Conservation (phyloP, 2,329 filamentous ascomycete genomes). For the Stemphylium lycopersici region DNA sequence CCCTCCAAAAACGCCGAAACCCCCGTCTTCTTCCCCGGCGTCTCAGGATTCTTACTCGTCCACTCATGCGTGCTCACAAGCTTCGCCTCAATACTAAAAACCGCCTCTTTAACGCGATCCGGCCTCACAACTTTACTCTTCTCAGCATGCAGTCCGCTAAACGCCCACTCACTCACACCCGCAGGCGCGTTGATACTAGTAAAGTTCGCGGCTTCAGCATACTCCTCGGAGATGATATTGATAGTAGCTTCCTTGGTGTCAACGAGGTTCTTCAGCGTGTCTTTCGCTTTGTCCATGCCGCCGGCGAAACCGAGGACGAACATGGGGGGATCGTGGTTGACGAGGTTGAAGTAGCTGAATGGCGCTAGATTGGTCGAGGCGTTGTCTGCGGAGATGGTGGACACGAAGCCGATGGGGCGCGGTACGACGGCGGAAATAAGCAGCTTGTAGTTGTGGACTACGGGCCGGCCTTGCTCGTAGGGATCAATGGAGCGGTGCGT, state of each 20-base stretch:
- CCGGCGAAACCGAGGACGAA: slow-evolving; percentile 71
- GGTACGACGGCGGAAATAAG: slow-evolving; percentile 84
- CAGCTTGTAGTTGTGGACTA: slow-evolving; percentile 85
- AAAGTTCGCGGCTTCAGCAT: slow-evolving; percentile 86
- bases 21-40: slow-evolving; percentile 75
- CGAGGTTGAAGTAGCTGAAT: slow-evolving; percentile 83
- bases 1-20: slow-evolving; percentile 82
- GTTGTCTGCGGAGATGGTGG: slow-evolving; percentile 67
- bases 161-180: slow-evolving; percentile 77
- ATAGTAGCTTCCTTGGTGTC: slow-evolving; percentile 75
- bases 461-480: slow-evolving; percentile 70
- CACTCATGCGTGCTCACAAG: slow-evolving; percentile 77
- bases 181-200: slow-evolving; percentile 78
- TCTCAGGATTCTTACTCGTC: slow-evolving; percentile 65
- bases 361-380: slow-evolving; percentile 77
- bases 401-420: slow-evolving; percentile 74
- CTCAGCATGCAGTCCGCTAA: slow-evolving; percentile 76
- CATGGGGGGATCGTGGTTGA: slow-evolving; percentile 85
- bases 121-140: slow-evolving; percentile 69
- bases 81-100: slow-evolving; percentile 83
- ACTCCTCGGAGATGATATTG: slow-evolving; percentile 86
- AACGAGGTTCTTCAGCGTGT: slow-evolving; percentile 75
- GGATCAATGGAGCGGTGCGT: slow-evolving; percentile 82
- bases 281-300: slow-evolving; percentile 69
- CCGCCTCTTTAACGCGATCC: slow-evolving; percentile 78